Base-by-base conservation (phyloP, 495 filamentous ascomycete genomes). In the Talaromyces trachyspermus region DNA sequence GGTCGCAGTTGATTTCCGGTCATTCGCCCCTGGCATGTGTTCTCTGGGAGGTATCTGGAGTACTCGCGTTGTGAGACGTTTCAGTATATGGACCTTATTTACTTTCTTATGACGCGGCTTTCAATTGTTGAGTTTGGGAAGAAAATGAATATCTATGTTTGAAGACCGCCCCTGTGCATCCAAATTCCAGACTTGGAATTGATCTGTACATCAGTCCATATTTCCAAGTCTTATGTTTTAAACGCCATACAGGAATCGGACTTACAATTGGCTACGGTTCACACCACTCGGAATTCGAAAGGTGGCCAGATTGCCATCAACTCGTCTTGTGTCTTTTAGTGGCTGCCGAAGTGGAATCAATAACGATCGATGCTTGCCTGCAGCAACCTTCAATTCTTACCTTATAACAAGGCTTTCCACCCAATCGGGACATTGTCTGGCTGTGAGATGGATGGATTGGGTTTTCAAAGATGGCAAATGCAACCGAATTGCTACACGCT, bases 381-480 rank as follows among this genome's bases (percentile, higher is more conserved):
- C n/a, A 15, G 30, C 30, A 46, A 24, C 22, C 27, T 11, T 12
- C 44, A 46, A 33, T 42, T 15, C 14, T 24, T 23, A 42, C 20
- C 39, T 24, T 24, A 42, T 24, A 24, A n/a, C n/a, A n/a, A n/a
- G 10, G 23, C 14, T 17, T 42, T 42, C 9, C 23, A 10, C 39
- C 39, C 19, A 26, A 7, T 5, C 4, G 14, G 39, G 39, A 42
- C 39, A 14, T 8, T 8, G 15, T 26, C 39, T 15, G 26, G 20
- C 39, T 42, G 15, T 42, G 23, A 36, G 15, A 46, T 46, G 44
- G 30, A 46, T 36, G 44, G 44, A 46, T 14, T 46, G 44, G 22
- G 20, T 4, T 46, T 32, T 11, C 17, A 25, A 24, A 33, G 44
- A 36, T 46, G 44, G 44, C 20, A 32, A 46, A 46, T 46, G 44